Base-by-base conservation (phyloP, 495 filamentous ascomycete species). In the Lasiosphaeris hirsuta region DNA sequence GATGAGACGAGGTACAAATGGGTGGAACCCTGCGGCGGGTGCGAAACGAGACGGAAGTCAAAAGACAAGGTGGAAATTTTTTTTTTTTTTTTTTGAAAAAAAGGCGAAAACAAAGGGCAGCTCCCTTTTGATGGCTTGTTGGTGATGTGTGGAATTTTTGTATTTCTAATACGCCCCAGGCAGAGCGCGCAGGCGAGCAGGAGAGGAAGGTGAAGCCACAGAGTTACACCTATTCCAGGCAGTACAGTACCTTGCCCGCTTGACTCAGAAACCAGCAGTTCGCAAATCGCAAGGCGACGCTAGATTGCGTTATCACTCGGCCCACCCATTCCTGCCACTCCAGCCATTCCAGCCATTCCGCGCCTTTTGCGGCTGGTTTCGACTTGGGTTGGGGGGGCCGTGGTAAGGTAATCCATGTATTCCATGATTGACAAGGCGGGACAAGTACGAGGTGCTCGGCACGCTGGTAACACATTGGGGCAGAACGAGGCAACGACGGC, bases 291-390 rank as follows among this genome's bases (percentile, higher is more conserved):
- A 54, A 15, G 14, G n/a, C 46, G 9, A 39, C 42, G 52, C 56
- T 35, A 42, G 19, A 67, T 67, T 61, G 62, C 64, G 64, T 62
- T 57, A 67, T 67, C 59, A 49, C 14, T 4, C 58, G 10, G 11
- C 39, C 37, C 41, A 4, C 10, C 10, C 17, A 8, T 14, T 15
- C 18, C 14, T 23, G 23, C 47, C 9, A 30, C 10, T 41, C 48
- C 23, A 38, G 23, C 5, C 23, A 30, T 30, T 30, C 23, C 23
- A n/a, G n/a, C n/a, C n/a, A 30, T 30, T 2, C 23, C 23, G n/a
- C n/a, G n/a, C n/a, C n/a, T n/a, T 30, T 30, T 30, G 23, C 23
- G 23, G 23, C 23, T 30, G 23, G 23, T 30, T 30, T 30, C 23
- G 23, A 30, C 23, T 17, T 17, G 10, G 53, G 44, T 58, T 48